Evolutionary conservation across 768 basidiomycete species (phyloP).

Genomic region (Kwoniella sp.): DNA sequence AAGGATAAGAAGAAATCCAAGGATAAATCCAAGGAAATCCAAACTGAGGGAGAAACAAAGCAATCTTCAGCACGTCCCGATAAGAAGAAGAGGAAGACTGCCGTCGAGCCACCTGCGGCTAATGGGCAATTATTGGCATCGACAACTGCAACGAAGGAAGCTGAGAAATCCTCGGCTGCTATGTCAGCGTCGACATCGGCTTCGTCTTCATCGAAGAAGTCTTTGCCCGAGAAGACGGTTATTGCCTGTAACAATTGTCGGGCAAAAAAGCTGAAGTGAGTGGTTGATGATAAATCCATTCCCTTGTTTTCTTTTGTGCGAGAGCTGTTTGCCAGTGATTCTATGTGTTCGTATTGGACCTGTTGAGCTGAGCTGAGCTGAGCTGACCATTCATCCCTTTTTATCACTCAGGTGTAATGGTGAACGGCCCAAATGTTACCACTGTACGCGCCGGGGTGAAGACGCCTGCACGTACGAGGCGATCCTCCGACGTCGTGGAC

Average conservation of each 20-base stretch:
- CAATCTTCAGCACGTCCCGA: not conserved
- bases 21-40: not conserved
- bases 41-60: not conserved
- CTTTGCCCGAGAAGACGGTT: slow-evolving; percentile 22
- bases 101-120: not conserved
- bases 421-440: slow-evolving; percentile 49
- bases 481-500: slow-evolving; percentile 51
- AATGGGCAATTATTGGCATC: not conserved
- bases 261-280: slow-evolving; percentile 45
- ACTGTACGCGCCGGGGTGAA: slow-evolving; percentile 47
- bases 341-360: not conserved
- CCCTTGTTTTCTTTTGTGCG: not conserved
- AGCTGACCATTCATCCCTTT: not conserved
- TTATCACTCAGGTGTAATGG: slow-evolving; percentile 51
- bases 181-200: not conserved
- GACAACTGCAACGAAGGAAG: not conserved
- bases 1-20: not conserved
- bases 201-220: not conserved
- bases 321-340: too few species aligned
- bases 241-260: slow-evolving; percentile 49
- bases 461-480: slow-evolving; percentile 52
- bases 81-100: not conserved
- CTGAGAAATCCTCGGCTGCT: not conserved
- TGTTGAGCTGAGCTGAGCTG: not conserved
- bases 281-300: too few species aligned